phyloP scores from a whole-genome alignment of 1,284 basidiomycete genomes.

The Trametes pubescens region DNA sequence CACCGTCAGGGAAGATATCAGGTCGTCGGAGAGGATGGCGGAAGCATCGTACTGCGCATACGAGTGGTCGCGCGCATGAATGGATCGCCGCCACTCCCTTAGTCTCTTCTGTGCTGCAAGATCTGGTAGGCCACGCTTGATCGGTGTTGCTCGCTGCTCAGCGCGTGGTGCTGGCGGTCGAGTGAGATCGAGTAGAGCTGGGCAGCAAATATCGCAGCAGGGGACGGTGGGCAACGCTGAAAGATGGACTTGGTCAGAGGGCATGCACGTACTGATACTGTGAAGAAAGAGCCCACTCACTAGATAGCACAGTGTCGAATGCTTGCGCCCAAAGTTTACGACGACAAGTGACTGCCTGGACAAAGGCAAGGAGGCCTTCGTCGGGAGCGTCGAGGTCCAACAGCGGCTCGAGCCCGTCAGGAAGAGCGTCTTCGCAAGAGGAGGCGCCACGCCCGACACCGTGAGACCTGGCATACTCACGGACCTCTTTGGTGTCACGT shows the following conservation, averaged over 20 bases:
- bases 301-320: neutral
- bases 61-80: slow-evolving; percentile 16
- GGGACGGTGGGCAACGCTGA: neutral
- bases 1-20: neutral
- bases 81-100: slow-evolving; percentile 13
- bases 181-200: neutral
- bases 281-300: neutral
- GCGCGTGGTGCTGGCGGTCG: neutral
- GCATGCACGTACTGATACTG: too few relatives aligned
- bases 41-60: slow-evolving; percentile 8
- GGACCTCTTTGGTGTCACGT: neutral
- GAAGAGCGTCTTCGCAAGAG: neutral
- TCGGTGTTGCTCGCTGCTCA: slow-evolving; percentile 36
- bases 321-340: neutral
- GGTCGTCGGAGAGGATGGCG: slow-evolving; percentile 22
- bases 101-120: slow-evolving; percentile 1
- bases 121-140: slow-evolving; percentile 2
- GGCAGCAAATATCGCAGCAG: slow-evolving; percentile 2
- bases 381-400: neutral
- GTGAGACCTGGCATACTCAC: slow-evolving; percentile 1
- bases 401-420: neutral
- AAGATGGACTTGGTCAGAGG: neutral
- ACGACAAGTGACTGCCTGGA: neutral
- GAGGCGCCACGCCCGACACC: neutral
- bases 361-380: slow-evolving; percentile 1